Percentiles rank a stretch among this genome's conserved stretches.
Conservation (phyloP, 257 asterid species). For the Cruciata laevipes region DNA sequence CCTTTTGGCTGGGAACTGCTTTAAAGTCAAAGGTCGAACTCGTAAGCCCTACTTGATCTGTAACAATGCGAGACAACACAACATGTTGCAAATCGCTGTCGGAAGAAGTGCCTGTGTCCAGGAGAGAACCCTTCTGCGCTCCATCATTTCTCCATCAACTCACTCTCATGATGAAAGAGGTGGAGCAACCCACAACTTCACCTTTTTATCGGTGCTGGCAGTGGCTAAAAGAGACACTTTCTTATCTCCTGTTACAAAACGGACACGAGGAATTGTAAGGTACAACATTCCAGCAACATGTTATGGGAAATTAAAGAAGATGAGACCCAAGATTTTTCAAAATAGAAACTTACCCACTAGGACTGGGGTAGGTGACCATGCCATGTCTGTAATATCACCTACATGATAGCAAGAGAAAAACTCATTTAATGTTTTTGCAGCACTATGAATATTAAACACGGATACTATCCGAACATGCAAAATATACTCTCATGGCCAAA, state of each 20-base stretch:
- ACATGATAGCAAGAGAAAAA: constrained; percentile 19
- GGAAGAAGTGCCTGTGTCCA: not conserved
- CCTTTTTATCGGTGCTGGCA: constrained; percentile 82
- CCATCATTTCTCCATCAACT: not conserved
- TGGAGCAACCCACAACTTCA: constrained; percentile 91
- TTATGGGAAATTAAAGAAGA: not conserved
- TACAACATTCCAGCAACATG: not conserved
- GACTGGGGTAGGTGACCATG: constrained; percentile 73
- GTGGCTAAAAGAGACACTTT: constrained; percentile 51
- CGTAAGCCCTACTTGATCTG: not conserved
- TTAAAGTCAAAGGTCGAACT: not conserved
- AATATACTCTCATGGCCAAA: no score
- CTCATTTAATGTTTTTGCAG: constrained; percentile 1
- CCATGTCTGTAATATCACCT: constrained; percentile 82
- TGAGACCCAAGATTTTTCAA: not conserved
- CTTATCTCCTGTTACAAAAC: constrained; percentile 46
- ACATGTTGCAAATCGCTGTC: not conserved
- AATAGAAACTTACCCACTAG: constrained; percentile 41
- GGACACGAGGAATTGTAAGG: not conserved
- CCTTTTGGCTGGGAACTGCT: not conserved
- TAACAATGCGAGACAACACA: not conserved
- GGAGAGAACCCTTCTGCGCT: not conserved
- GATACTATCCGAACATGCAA: not conserved
- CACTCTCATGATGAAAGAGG: constrained; percentile 17
- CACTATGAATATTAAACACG: not conserved